phyloP scores from a whole-genome alignment of 2,329 filamentous ascomycete species.

The Chaetomiaceae sp. region DNA sequence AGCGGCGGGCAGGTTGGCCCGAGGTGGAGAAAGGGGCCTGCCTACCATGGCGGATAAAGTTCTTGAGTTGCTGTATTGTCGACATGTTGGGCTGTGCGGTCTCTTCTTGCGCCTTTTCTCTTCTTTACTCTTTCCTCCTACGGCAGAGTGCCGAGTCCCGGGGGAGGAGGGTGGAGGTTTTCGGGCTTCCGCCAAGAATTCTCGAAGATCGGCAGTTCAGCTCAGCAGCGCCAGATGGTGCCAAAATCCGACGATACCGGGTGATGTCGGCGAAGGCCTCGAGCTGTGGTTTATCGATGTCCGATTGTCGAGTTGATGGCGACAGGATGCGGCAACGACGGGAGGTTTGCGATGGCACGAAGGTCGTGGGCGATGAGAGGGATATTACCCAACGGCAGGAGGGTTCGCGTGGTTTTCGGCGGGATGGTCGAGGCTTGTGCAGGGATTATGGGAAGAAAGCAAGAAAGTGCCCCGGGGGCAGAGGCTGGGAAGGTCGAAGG shows the following conservation, averaged over 20 bases:
- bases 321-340: neutral
- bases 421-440: neutral
- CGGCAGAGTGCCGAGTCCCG: neutral
- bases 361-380: neutral
- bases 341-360: neutral
- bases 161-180: neutral
- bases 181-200: neutral
- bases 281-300: neutral
- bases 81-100: slow-evolving; percentile 44
- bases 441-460: neutral
- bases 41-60: slow-evolving; percentile 93
- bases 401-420: neutral
- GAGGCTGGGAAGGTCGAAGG: neutral
- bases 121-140: neutral
- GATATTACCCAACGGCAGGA: neutral
- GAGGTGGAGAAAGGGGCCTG: slow-evolving; percentile 22
- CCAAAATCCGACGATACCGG: neutral
- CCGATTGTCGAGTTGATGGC: neutral
- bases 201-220: neutral
- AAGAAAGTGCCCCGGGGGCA: slow-evolving; percentile 13
- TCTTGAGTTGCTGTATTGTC: slow-evolving; percentile 92
- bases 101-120: slow-evolving; percentile 1
- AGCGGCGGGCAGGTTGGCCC: neutral
- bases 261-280: neutral
- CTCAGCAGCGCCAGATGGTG: neutral